phyloP scores from a whole-genome alignment of 352 stramenopile species.

The Pythium guiyangense region DNA sequence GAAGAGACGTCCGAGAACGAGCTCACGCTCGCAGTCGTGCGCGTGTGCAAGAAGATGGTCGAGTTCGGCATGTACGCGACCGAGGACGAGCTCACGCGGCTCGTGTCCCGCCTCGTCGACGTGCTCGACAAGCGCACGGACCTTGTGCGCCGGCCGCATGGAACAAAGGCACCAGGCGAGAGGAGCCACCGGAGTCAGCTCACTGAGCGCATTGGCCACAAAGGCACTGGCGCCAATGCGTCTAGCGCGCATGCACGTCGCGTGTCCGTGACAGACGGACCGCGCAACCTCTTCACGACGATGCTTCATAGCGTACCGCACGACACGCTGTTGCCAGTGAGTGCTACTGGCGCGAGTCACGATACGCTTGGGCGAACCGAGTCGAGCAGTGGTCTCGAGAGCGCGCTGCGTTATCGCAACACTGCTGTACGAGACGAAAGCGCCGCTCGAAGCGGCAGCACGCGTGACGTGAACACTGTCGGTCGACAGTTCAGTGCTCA shows the following conservation, averaged over 20 bases:
- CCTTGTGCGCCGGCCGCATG: conserved; percentile 6
- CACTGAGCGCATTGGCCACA: background rate
- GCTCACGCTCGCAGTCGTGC: conserved; percentile 47
- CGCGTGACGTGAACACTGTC: conserved; percentile 6
- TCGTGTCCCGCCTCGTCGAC: conserved; percentile 24
- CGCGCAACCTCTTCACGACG: conserved; percentile 21
- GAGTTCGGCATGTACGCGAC: conserved; percentile 64
- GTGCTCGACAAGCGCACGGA: conserved; percentile 50
- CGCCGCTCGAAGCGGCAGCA: background rate
- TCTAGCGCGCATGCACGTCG: background rate
- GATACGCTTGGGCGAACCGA: background rate
- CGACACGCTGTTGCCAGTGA: background rate
- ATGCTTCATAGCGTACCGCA: conserved; percentile 16
- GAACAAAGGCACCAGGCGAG: background rate
- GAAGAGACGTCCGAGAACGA: conserved; percentile 62
- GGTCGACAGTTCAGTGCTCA: conserved; percentile 20
- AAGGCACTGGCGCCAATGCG: background rate
- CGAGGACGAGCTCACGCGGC: conserved; percentile 29
- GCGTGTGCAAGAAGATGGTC: conserved; percentile 49
- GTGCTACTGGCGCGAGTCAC: background rate
- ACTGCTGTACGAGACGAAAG: conserved; percentile 30
- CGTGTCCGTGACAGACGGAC: conserved; percentile 18
- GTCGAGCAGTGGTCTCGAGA: background rate
- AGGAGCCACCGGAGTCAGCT: conserved; percentile 4
- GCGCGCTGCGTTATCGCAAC: conserved; percentile 23